Evolutionary conservation across 495 filamentous ascomycete genomes (phyloP).

Genomic region (Durotheca rogersii): DNA sequence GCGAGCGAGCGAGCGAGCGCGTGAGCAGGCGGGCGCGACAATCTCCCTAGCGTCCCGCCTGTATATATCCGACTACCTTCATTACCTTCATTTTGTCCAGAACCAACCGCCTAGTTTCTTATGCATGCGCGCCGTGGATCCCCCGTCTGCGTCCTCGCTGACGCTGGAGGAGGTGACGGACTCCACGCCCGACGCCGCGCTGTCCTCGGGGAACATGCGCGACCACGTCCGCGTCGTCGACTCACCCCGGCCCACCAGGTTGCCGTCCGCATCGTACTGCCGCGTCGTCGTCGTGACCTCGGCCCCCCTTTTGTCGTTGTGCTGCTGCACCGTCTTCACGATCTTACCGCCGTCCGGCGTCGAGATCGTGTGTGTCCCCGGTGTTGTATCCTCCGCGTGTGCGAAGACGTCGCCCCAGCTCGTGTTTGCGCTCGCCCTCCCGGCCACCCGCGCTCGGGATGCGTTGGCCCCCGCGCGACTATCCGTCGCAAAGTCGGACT

Average conservation of each 20-base stretch:
- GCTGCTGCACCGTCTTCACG: conserved; percentile 13
- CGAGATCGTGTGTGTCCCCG: conserved; percentile 14
- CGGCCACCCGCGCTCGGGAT: too few species aligned
- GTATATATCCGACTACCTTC: too few species aligned
- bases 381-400: too few species aligned
- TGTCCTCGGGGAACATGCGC: neutral
- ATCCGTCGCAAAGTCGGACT: conserved; percentile 11
- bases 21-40: too few species aligned
- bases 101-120: conserved; percentile 35
- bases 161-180: too few species aligned
- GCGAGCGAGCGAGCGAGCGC: too few species aligned
- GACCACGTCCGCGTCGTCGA: conserved; percentile 13
- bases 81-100: conserved; percentile 33
- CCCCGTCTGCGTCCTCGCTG: conserved; percentile 3
- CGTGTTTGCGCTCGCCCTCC: neutral
- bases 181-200: neutral
- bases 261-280: conserved; percentile 20
- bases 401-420: too few species aligned
- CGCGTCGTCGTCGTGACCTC: conserved; percentile 13
- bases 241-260: conserved; percentile 11
- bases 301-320: neutral
- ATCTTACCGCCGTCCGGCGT: conserved; percentile 28
- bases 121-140: neutral
- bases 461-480: neutral
- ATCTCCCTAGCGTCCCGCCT: too few species aligned